Conservation (phyloP, 148 eudicot genomes). For the Nepenthes gracilis region DNA sequence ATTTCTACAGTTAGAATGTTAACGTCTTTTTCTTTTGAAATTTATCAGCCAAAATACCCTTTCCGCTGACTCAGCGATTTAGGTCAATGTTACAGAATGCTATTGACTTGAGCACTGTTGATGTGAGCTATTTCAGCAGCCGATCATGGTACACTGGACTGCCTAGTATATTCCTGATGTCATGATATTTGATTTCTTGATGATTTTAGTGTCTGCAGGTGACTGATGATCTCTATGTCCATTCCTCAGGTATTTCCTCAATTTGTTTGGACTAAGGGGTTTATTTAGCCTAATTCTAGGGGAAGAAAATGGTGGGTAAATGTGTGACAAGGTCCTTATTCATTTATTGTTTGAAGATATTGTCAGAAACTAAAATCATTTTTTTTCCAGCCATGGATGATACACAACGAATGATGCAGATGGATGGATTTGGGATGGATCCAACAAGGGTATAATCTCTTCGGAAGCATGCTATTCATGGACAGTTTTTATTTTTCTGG, state of each 20-base stretch:
- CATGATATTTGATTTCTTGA: neutral
- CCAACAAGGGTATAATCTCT: slow-evolving; percentile 33
- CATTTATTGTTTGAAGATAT: neutral
- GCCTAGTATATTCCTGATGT: neutral
- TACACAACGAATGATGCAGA: slow-evolving; percentile 97
- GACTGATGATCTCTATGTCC: slow-evolving; percentile 2
- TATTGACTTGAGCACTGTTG: slow-evolving; percentile 92
- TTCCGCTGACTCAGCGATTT: slow-evolving; percentile 96
- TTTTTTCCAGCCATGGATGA: slow-evolving; percentile 77
- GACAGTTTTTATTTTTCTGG: too few relatives aligned
- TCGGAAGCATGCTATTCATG: too few relatives aligned
- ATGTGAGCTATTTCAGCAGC: slow-evolving; percentile 98
- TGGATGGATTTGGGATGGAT: slow-evolving; percentile 94
- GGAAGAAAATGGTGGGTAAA: slow-evolving; percentile 75
- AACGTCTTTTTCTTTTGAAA: neutral
- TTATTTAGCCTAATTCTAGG: slow-evolving; percentile 92
- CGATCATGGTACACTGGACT: slow-evolving; percentile 71
- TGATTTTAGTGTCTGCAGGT: neutral
- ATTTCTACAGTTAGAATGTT: neutral
- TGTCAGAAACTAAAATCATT: neutral
- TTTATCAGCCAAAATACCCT: slow-evolving; percentile 84
- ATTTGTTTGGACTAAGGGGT: slow-evolving; percentile 90
- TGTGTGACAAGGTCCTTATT: neutral
- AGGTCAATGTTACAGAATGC: slow-evolving; percentile 96
- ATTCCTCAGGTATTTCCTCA: slow-evolving; percentile 81